A percentile compares a stretch with the other conserved stretches of the same genome.
These are phyloP conservation scores for Tylopilus intermedius DNA, from an alignment of 768 basidiomycete species.

Conservation along the genomic window DNA sequence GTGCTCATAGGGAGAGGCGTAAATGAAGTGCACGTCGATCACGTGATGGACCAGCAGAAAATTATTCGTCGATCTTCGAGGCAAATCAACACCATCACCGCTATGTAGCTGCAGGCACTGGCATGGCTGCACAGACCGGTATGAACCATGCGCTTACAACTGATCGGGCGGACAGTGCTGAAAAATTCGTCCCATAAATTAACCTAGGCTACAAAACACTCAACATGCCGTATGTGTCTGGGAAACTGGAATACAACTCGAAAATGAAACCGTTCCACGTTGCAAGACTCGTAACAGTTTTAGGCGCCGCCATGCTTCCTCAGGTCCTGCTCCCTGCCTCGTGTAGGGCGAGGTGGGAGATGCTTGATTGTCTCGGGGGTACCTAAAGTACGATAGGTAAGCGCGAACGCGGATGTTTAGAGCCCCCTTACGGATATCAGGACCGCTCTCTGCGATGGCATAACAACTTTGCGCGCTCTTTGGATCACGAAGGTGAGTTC, in stretches of 20 bases:
- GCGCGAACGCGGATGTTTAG: not conserved
- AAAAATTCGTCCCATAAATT: slow-evolving; percentile 2
- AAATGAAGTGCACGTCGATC: not conserved
- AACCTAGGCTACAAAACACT: slow-evolving; percentile 4
- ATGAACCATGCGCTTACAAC: not conserved
- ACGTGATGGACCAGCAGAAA: slow-evolving; percentile 9
- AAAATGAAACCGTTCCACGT: slow-evolving; percentile 14
- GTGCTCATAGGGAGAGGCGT: not conserved
- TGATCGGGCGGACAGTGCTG: slow-evolving; percentile 1
- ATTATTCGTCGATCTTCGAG: slow-evolving; percentile 2
- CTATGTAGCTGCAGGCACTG: not conserved
- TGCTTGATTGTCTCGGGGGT: slow-evolving; percentile 17
- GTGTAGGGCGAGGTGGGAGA: slow-evolving; percentile 9
- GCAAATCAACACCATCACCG: not conserved
- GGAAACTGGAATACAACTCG: not conserved
- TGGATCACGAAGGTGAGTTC: slow-evolving; percentile 22
- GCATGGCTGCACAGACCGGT: not conserved
- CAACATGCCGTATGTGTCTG: not conserved
- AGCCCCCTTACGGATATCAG: slow-evolving; percentile 18
- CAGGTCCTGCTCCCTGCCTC: slow-evolving; percentile 15
- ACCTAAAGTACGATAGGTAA: slow-evolving; percentile 20
- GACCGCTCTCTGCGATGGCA: slow-evolving; percentile 19
- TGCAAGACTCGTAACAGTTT: not conserved
- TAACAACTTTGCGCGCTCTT: slow-evolving; percentile 18
- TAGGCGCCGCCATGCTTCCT: slow-evolving; percentile 8